Evolutionary conservation across 208 protist genomes (phyloP), one percentile per base, ranked within the genome.

Genomic region (Balamuthia mandrillaris): DNA sequence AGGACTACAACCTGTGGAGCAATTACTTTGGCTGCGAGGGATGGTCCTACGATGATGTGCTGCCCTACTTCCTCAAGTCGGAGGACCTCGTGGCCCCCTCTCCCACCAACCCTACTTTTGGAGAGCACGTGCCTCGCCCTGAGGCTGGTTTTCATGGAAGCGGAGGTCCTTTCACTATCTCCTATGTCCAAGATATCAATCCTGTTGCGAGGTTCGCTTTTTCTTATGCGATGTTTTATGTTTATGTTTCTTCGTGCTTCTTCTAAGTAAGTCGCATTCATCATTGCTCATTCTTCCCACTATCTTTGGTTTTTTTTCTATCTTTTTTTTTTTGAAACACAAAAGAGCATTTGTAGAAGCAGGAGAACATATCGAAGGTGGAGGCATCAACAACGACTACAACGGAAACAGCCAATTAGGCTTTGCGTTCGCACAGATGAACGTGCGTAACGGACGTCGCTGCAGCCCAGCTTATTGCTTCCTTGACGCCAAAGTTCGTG

Each of bases 41-140:
- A 6, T 81, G 72, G 72, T 81, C 72, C 31, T 70, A 45, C 16
- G 61, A 33, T 39, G 72, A 81, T 21, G 72, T 81, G 72, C 47
- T 81, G 35, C 72, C 72, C 37, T 81, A 81, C 72, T 81, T 81
- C 52, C 24, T 16, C 72, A 81, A 81, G 49, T 63, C 49, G 3
- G 47, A 81, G 52, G 12, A 58, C 14, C 7, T 18, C 31, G 33
- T 10, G 16, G n/a, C 49, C n/a, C n/a, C 18, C 21, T 27, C 14
- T 18, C 21, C 9, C 60, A 24, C 58, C 6, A 42, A 18, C 24
- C 21, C 37, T 42, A 81, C 37, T 27, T 27, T 18, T 81, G 72
- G 72, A 75, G 61, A 42, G 61, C 72, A n/a, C 35, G 47, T n/a
- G 72, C 72, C 47, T 42, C 42, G n/a, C 14, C 31, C 2, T 31